Conservation (phyloP, 495 filamentous ascomycete genomes). For the Immersiella caudata region DNA sequence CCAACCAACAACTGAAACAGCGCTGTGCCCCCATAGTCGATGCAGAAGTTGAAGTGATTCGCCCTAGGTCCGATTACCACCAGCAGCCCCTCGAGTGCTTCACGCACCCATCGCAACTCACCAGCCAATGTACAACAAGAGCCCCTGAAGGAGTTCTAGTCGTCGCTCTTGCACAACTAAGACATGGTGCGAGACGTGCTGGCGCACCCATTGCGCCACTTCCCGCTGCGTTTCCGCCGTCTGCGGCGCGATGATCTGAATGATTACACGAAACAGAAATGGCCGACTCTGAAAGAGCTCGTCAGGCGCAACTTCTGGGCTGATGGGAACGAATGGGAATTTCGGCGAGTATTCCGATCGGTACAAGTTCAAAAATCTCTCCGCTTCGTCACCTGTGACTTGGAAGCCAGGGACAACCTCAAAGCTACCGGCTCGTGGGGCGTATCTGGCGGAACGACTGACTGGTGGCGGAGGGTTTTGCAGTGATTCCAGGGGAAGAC, state of each 20-base stretch:
- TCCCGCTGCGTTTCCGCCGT: slow-evolving; percentile 24
- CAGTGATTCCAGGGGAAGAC: not conserved
- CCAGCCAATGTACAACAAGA: slow-evolving; percentile 33
- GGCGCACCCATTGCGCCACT: slow-evolving; percentile 21
- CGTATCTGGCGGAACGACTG: too few species aligned
- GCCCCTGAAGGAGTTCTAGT: slow-evolving; percentile 34
- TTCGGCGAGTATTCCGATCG: slow-evolving; percentile 24
- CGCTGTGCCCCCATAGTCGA: slow-evolving; percentile 26
- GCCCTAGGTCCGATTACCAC: slow-evolving; percentile 1
- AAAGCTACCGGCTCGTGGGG: slow-evolving; percentile 12
- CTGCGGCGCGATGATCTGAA: slow-evolving; percentile 27
- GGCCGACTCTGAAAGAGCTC: slow-evolving; percentile 24
- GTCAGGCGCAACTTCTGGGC: slow-evolving; percentile 13
- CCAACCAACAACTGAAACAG: slow-evolving; percentile 28
- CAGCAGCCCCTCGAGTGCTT: not conserved
- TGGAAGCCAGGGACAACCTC: slow-evolving; percentile 29
- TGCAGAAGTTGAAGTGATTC: slow-evolving; percentile 30
- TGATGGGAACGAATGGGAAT: slow-evolving; percentile 34
- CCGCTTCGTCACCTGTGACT: slow-evolving; percentile 25
- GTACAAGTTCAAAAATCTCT: slow-evolving; percentile 25
- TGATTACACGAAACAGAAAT: slow-evolving; percentile 34
- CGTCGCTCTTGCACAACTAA: slow-evolving; percentile 29
- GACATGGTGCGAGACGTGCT: slow-evolving; percentile 28
- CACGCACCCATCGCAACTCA: slow-evolving; percentile 10
- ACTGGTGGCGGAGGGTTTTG: not conserved